These are phyloP conservation scores for Marchantia polymorpha DNA, from an alignment of 225 moss, liverwort and hornwort genomes.

Conservation along the genomic window DNA sequence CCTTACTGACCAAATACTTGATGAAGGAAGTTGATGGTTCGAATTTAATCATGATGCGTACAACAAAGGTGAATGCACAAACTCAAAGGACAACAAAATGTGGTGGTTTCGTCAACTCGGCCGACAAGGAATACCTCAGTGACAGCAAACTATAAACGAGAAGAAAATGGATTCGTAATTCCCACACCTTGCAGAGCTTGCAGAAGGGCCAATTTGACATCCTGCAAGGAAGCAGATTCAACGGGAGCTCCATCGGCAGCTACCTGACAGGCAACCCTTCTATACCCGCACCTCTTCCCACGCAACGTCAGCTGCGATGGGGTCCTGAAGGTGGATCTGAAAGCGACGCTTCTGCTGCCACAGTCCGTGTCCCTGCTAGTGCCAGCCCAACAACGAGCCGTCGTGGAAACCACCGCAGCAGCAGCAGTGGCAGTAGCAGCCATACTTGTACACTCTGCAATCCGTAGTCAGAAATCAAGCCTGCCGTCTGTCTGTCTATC, in stretches of 20 bases:
- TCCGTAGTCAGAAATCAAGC: neutral
- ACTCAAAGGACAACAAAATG: no score
- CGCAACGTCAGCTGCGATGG: neutral
- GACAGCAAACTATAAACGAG: neutral
- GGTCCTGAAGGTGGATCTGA: neutral
- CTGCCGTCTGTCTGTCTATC: neutral
- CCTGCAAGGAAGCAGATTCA: conserved; percentile 32
- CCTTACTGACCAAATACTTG: no score
- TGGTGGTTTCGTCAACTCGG: neutral
- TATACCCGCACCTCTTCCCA: neutral
- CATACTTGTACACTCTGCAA: neutral
- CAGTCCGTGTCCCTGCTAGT: neutral
- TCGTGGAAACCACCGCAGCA: neutral
- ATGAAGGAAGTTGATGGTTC: no score
- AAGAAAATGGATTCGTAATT: neutral
- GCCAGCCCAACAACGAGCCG: neutral
- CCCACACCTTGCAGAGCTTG: conserved; percentile 55
- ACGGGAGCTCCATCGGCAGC: conserved; percentile 3
- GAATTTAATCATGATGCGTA: no score
- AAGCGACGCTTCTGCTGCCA: neutral
- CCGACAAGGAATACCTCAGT: neutral
- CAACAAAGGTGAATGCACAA: no score
- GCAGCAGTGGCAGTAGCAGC: conserved; percentile 14
- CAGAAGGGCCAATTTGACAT: conserved; percentile 49
- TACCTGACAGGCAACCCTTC: neutral